Percentiles rank a stretch among this genome's conserved stretches.
Conservation (phyloP, 2,329 filamentous ascomycete genomes). For the Aureobasidium sp. region DNA sequence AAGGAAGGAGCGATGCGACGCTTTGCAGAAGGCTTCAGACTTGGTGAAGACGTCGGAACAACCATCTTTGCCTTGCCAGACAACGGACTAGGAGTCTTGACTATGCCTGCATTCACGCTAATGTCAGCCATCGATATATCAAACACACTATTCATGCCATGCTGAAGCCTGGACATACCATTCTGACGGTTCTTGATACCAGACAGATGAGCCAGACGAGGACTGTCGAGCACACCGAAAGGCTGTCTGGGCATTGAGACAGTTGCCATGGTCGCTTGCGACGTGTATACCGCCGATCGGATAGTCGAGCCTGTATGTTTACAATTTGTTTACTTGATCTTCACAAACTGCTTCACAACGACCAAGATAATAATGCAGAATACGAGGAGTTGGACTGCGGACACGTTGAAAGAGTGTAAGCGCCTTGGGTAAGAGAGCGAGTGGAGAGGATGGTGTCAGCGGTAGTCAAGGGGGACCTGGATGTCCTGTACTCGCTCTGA, state of each 20-base stretch:
- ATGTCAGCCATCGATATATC: slow-evolving; percentile 13
- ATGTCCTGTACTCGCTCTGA: slow-evolving; percentile 3
- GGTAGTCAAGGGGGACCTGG: slow-evolving; percentile 5
- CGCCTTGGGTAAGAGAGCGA: slow-evolving; percentile 4
- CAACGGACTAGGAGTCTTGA: slow-evolving; percentile 20
- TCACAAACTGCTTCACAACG: not conserved
- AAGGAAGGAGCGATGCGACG: slow-evolving; percentile 39
- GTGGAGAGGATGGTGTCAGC: not conserved
- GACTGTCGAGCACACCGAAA: slow-evolving; percentile 64
- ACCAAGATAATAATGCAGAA: slow-evolving; percentile 3
- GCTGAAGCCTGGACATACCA: slow-evolving; percentile 33
- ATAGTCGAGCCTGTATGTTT: not conserved
- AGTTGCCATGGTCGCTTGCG: slow-evolving; percentile 24
- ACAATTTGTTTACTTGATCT: slow-evolving; percentile 4
- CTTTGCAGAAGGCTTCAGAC: slow-evolving; percentile 37
- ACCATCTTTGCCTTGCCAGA: slow-evolving; percentile 25
- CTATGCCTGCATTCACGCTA: slow-evolving; percentile 13
- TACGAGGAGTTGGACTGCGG: not conserved
- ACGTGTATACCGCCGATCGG: not conserved
- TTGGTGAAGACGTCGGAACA: slow-evolving; percentile 22
- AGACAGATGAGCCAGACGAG: slow-evolving; percentile 63
- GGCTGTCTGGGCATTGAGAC: slow-evolving; percentile 52
- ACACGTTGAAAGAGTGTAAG: slow-evolving; percentile 6
- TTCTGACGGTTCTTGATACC: slow-evolving; percentile 72
- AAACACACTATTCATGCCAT: slow-evolving; percentile 16